These are phyloP conservation scores for Fusarium sublunatum DNA, from an alignment of 2,329 filamentous ascomycete genomes.

Conservation along the genomic window DNA sequence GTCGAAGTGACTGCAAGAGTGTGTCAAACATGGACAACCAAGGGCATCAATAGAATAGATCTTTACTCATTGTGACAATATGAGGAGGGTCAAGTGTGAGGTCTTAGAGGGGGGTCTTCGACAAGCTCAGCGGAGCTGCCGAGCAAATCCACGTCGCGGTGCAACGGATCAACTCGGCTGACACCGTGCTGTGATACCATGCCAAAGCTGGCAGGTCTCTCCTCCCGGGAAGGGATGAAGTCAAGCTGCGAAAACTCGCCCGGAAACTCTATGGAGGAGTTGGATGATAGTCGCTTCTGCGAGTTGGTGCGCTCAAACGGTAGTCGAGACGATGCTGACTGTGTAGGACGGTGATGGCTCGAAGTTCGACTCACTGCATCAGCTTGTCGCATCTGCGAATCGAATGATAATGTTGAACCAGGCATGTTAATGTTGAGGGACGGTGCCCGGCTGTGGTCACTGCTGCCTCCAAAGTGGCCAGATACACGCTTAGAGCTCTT, in stretches of 20 bases:
- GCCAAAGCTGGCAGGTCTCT: conserved; percentile 66
- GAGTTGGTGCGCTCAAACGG: conserved; percentile 70
- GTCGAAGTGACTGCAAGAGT: not conserved
- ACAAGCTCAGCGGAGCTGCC: conserved; percentile 69
- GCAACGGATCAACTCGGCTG: conserved; percentile 63
- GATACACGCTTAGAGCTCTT: conserved; percentile 77
- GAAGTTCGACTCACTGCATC: conserved; percentile 40
- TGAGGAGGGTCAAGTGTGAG: conserved; percentile 33
- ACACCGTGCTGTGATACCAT: conserved; percentile 69
- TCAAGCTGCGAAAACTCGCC: conserved; percentile 60
- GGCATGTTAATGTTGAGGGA: conserved; percentile 51
- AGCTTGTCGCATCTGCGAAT: conserved; percentile 30
- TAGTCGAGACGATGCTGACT: conserved; percentile 50
- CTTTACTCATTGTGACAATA: not conserved
- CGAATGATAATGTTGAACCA: conserved; percentile 41
- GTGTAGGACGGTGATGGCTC: conserved; percentile 40
- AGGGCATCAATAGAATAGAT: not conserved
- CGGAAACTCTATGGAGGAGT: conserved; percentile 61
- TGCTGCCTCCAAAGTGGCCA: conserved; percentile 44
- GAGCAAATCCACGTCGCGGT: conserved; percentile 58
- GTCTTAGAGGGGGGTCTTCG: conserved; percentile 51
- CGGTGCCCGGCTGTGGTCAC: conserved; percentile 47
- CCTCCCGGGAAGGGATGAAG: conserved; percentile 53
- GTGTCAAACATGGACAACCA: conserved; percentile 1
- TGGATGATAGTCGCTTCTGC: conserved; percentile 62